Base-by-base conservation (phyloP, 2,329 filamentous ascomycete species). In the Mycocentrospora acerina region DNA sequence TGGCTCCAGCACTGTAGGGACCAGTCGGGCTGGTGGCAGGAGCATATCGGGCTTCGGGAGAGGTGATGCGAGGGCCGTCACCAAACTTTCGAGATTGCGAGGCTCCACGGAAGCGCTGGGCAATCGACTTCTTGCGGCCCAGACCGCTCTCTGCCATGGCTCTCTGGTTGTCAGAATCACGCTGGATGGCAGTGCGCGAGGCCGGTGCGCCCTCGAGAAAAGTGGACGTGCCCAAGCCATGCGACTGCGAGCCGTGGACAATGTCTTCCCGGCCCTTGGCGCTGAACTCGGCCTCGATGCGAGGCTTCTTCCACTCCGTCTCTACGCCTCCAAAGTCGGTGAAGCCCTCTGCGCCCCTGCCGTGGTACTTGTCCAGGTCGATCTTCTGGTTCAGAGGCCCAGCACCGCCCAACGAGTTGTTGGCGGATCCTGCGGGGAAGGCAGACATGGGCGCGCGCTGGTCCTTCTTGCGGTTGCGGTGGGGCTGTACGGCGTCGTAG, bases 161-260 rank as follows among this genome's bases (percentile, higher is more conserved):
- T 53, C 41, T 79, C 31, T 65, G 77, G 13, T 77, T 78, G 45
- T 87, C 89, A 22, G 79, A 85, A 57, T 91, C 81, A 33, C 82
- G 82, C 44, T 85, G 82, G 37, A 95, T 88, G 13, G 86, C 88
- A 7, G 83, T 80, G 54, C 83, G 82, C 18, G 90, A 86, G 18
- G 90, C 93, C 11, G 93, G 91, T 1, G 93, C 86, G 24, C 93
- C 93, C 58, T 98, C 93, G 15, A 98, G 71, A 75, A 97, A 97
- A 2, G 93, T 98, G 24, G 90, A 95, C 2, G 90, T 95, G 36
- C 93, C 93, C 7, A 98, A 72, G 8, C 93, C 93, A 45, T 88
- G 73, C 3, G 82, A 85, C 68, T 94, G 84, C 38, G 90, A 82
- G 13, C 91, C 91, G 54, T 97, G 89, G 11, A 97, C 78, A 31